A percentile compares a stretch with the other conserved stretches of the same genome.
Conservation (phyloP, 1,284 basidiomycete species). For the Trichosporon sp. region DNA sequence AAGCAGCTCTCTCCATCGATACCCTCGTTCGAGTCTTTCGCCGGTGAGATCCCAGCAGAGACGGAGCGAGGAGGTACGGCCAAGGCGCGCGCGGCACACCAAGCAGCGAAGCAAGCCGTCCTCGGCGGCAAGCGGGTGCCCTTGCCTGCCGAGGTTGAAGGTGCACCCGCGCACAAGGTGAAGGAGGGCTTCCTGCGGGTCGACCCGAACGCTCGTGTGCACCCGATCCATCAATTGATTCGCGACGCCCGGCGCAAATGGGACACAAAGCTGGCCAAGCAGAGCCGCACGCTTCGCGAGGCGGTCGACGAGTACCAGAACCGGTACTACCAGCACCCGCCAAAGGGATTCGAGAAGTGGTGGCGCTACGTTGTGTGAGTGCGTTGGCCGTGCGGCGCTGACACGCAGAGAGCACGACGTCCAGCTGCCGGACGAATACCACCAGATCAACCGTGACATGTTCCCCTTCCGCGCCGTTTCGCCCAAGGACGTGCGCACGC, state of each 20-base stretch:
- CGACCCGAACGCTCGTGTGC: constrained; percentile 40
- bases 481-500: constrained; percentile 65
- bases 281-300: constrained; percentile 62
- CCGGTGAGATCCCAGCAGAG: neutral
- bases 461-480: constrained; percentile 52
- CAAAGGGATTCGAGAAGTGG: constrained; percentile 63
- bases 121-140: constrained; percentile 2
- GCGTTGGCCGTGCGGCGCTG: neutral
- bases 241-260: constrained; percentile 60
- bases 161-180: constrained; percentile 30
- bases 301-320: constrained; percentile 63
- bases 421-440: constrained; percentile 54
- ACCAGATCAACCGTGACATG: constrained; percentile 51
- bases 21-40: neutral
- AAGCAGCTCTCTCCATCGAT: neutral
- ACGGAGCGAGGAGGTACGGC: neutral
- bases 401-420: constrained; percentile 59
- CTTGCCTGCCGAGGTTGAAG: neutral
- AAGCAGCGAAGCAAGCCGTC: neutral
- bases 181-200: constrained; percentile 39
- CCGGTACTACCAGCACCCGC: constrained; percentile 56
- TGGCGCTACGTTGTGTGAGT: constrained; percentile 63
- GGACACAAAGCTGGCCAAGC: constrained; percentile 61
- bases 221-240: constrained; percentile 64
- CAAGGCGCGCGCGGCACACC: neutral